Evolutionary conservation across 192 early-diverging fungal species (phyloP), one percentile per base, ranked within the genome.

Genomic region (Helicostylum pulchrum): DNA sequence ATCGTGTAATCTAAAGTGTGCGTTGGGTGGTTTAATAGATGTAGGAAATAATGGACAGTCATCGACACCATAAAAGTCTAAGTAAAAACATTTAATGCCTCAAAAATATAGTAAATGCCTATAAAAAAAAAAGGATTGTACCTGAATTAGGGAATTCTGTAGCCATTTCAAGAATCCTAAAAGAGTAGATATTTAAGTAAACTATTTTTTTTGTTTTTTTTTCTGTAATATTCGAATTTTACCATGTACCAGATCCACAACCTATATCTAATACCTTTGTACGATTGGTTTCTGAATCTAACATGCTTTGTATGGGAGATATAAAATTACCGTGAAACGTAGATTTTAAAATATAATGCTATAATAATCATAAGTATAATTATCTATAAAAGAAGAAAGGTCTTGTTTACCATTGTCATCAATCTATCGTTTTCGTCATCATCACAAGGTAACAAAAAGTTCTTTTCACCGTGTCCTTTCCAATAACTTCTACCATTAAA

Each of bases 21-120:
- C 59, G 31, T 78, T 78, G 9, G 43, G 23, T 10, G 77, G 77
- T 34, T 70, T 72, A 39, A 62, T 63, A 17, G 36, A 21, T 7
- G 51, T 56, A n/a, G 77, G 74, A 51, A 69, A 73, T 32, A 59
- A 62, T 12, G 26, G 39, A 4, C 44, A 61, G 26, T 76, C 54
- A 44, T 78, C 77, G 3, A 78, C 39, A n/a, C 77, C 73, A 47
- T 58, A 21, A 55, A 74, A 70, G 19, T 65, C 67, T 68, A 36
- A n/a, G 14, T 50, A 14, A 23, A 5, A 47, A 46, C 20, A n/a
- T n/a, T 23, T 54, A 45, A 60, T 36, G 11, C 8, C 17, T 26
- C 26, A 26, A 26, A 26, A 26, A 26, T 39, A 7, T n/a, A 45
- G 7, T 21, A 46, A 31, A 11, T 15, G 14, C 7, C 3, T 43